Evolutionary conservation across 768 basidiomycete genomes (phyloP).

Genomic region (Tricholoma furcatifolium): DNA sequence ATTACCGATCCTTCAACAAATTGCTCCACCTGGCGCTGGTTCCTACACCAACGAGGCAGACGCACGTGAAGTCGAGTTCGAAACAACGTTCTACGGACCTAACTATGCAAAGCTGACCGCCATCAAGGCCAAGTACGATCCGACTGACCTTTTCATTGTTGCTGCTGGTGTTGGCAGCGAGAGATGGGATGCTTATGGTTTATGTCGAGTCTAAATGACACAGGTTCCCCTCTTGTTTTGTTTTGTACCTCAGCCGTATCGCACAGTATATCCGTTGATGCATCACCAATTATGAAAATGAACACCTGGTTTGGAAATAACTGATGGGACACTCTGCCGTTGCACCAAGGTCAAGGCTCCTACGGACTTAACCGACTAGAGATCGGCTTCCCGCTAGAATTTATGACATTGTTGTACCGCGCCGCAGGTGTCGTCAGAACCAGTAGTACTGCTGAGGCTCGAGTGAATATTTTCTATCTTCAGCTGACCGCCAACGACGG

Average conservation of each 20-base stretch:
- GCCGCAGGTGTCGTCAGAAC: no score
- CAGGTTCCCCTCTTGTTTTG: no score
- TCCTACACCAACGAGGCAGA: conserved; percentile 37
- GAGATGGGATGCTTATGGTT: conserved; percentile 1
- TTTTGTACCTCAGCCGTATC: no score
- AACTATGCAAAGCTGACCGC: conserved; percentile 29
- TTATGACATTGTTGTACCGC: no score
- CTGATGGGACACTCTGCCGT: no score
- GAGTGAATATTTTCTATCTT: background rate
- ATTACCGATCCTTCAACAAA: conserved; percentile 24
- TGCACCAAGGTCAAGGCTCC: no score
- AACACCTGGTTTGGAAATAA: no score
- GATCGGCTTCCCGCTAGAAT: no score
- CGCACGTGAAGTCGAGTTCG: conserved; percentile 27
- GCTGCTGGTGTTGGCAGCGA: conserved; percentile 1
- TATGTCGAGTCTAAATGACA: background rate
- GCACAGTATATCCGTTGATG: background rate
- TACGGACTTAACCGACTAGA: no score
- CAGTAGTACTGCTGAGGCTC: no score
- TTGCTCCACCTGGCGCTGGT: conserved; percentile 27
- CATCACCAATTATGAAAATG: no score
- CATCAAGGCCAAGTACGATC: conserved; percentile 31
- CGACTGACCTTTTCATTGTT: conserved; percentile 31
- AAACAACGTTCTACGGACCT: conserved; percentile 32
- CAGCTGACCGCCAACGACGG: background rate